Base-by-base conservation (phyloP, 306 rosid species). In the Lathyrus oleraceus region DNA sequence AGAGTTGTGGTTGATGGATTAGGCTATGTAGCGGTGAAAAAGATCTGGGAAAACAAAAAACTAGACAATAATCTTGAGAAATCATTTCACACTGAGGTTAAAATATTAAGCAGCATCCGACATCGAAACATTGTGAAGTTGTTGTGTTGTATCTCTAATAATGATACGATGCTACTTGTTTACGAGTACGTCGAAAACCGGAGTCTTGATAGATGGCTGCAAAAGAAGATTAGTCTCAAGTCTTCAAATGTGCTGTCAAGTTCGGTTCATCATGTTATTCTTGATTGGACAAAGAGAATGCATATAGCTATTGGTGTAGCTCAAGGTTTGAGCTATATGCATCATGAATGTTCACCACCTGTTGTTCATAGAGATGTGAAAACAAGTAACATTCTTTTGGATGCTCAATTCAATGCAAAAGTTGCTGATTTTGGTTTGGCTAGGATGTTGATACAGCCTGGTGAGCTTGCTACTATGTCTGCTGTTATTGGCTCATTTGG, bases 391-490 rank as follows among this genome's bases (percentile, higher is more conserved):
- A 85, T 90, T 36, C 85, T 94, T 56, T 78, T 94, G 32, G 97
- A 94, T 77, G 59, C 88, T 1, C 81, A 81, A 1, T 87, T 90
- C 84, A 88, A 82, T 13, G 95, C 96, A 21, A 85, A 88, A 83
- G 87, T 90, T 21, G 92, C 96, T 16, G 96, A 94, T 74, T 94
- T 94, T 61, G 98, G 98, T 21, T 73, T 94, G 4, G 97, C 95
- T 13, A 90, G 71, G 86, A 69, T 87, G 72, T 70, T 90, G 78
- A 69, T 81, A 35, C 61, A 87, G 75, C 86, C 91, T 14, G 97
- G 89, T 58, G 91, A 94, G 72, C 76, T 82, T 35, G 86, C 87
- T n/a, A 87, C 89, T 5, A 74, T 87, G 91, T 94, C 98, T 9
- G 49, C 83, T 25, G 88, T 90, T 10, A 89, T 82, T n/a, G 98